Conservation (phyloP, 2,329 filamentous ascomycete genomes). For the Venturia carpophila region DNA sequence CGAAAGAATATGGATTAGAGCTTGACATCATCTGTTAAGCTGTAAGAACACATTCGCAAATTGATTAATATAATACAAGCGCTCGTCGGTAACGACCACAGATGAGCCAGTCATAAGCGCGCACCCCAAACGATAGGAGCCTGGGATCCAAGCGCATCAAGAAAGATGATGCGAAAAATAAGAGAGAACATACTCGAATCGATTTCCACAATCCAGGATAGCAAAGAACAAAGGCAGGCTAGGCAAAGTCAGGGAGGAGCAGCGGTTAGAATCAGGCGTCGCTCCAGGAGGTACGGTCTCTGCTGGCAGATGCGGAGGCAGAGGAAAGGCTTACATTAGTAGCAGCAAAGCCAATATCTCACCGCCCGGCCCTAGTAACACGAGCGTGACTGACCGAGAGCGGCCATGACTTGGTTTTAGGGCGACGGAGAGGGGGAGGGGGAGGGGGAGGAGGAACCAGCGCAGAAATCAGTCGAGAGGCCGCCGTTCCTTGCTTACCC, state of each 20-base stretch:
- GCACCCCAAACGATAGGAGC: not conserved
- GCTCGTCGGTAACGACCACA: not conserved
- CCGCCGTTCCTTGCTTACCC: not conserved
- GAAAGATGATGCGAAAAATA: not conserved
- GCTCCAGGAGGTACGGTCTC: not conserved
- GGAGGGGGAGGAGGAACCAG: not conserved
- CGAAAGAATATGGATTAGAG: not conserved
- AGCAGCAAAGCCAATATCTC: not conserved
- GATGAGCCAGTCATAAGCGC: not conserved
- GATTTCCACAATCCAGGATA: not conserved
- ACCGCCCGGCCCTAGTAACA: not conserved
- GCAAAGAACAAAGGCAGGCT: not conserved
- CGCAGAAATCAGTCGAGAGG: not conserved
- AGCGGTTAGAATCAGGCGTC: not conserved
- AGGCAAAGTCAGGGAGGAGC: not conserved
- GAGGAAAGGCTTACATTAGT: constrained; percentile 10
- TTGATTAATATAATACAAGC: constrained; percentile 10
- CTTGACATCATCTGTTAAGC: constrained; percentile 2
- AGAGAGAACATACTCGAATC: not conserved
- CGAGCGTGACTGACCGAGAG: not conserved
- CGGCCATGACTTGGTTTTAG: constrained; percentile 1
- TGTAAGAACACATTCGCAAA: not conserved
- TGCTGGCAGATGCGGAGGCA: not conserved
- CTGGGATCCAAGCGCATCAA: constrained; percentile 5
- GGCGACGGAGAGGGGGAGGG: not conserved